These are phyloP conservation scores for Thuidium tamariscinum DNA, from an alignment of 225 moss, liverwort and hornwort genomes.

Conservation along the genomic window DNA sequence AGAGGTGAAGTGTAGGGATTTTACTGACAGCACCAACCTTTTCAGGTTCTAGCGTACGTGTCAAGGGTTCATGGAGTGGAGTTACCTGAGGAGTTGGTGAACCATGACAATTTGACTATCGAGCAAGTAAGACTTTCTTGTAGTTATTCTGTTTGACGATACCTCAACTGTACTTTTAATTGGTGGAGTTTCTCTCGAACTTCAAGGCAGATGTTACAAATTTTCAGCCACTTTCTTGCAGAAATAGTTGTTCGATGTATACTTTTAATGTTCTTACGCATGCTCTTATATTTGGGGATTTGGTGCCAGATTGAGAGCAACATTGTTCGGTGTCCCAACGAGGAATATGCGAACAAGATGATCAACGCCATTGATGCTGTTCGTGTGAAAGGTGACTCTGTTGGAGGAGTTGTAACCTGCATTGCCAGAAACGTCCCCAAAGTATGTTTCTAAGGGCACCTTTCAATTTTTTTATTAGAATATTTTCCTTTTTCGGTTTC, in stretches of 20 bases:
- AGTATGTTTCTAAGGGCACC: slow-evolving; percentile 16
- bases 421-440: slow-evolving; percentile 92
- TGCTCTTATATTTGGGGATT: not conserved
- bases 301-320: slow-evolving; percentile 73
- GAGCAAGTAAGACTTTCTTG: slow-evolving; percentile 51
- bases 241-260: not conserved
- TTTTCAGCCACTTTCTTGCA: not conserved
- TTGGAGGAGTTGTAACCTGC: slow-evolving; percentile 95
- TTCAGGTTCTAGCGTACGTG: slow-evolving; percentile 88
- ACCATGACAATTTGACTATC: slow-evolving; percentile 60
- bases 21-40: not conserved
- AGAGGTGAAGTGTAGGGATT: not conserved
- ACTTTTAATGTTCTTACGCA: not conserved
- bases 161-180: not conserved
- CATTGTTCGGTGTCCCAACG: slow-evolving; percentile 79
- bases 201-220: not conserved
- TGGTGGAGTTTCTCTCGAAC: not conserved
- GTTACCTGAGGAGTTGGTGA: slow-evolving; percentile 63
- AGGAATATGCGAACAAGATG: slow-evolving; percentile 75
- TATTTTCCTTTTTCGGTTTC: not conserved
- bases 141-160: not conserved
- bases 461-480: not conserved
- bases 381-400: slow-evolving; percentile 86
- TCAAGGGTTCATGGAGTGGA: slow-evolving; percentile 95
- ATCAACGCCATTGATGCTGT: slow-evolving; percentile 84